Percentiles rank a stretch among this genome's conserved stretches.
phyloP scores from a whole-genome alignment of 2,329 filamentous ascomycete genomes.

The Berkeleyomyces basicola region DNA sequence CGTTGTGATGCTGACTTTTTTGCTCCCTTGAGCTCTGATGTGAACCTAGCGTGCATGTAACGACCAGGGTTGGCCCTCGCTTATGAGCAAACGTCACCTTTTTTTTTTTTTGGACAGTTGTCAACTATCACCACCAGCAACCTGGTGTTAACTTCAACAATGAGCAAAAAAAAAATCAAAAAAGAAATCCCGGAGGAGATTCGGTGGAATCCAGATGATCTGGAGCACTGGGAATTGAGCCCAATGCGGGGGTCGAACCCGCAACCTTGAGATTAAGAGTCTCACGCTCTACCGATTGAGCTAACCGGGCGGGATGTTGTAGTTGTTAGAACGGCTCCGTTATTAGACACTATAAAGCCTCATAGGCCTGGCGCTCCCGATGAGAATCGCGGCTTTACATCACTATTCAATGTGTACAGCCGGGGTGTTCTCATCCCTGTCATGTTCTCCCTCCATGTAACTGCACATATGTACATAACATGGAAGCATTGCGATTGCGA shows the following conservation, averaged over 20 bases:
- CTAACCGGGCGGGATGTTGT: conserved; percentile 34
- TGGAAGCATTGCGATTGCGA: too few species aligned
- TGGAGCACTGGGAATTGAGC: conserved; percentile 14
- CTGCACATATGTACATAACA: too few species aligned
- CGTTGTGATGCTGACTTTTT: background rate
- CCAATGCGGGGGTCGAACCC: conserved; percentile 25
- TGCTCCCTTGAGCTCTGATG: background rate
- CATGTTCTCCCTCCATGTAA: too few species aligned
- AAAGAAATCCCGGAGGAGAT: background rate
- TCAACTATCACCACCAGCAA: background rate
- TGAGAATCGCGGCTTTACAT: too few species aligned
- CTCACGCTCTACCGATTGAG: conserved; percentile 59
- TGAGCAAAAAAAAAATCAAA: background rate
- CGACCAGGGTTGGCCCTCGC: too few species aligned
- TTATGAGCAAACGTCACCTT: too few species aligned
- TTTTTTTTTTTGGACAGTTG: too few species aligned
- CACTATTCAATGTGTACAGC: too few species aligned
- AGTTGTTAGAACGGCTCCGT: background rate
- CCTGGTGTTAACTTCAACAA: background rate
- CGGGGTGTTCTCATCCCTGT: too few species aligned
- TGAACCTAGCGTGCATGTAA: background rate
- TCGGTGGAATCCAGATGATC: conserved; percentile 10
- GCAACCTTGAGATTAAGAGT: conserved; percentile 40
- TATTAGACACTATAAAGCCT: background rate
- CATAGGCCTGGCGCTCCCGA: too few species aligned